A percentile compares a stretch with the other conserved stretches of the same genome.
These are phyloP conservation scores for Ochetophila trinervis DNA, from an alignment of 306 rosid genomes.

Conservation along the genomic window DNA sequence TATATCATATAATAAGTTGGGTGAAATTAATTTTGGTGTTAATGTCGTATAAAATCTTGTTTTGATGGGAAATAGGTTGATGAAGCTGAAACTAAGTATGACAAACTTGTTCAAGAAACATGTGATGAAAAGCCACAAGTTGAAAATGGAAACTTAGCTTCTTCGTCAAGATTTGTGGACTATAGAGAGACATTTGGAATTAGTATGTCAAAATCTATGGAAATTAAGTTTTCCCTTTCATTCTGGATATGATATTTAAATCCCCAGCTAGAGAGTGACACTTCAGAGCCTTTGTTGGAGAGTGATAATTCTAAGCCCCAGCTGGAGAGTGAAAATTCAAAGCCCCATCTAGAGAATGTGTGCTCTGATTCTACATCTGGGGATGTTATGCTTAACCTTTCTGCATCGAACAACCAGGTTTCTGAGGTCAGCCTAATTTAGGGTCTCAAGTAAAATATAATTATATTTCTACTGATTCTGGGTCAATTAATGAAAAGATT, in stretches of 20 bases:
- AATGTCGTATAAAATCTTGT: too few relatives aligned
- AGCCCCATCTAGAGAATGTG: conserved; percentile 51
- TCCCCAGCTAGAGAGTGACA: too few relatives aligned
- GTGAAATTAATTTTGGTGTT: too few relatives aligned
- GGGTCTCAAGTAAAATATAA: conserved; percentile 97
- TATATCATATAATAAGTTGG: conserved; percentile 3
- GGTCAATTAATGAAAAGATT: conserved; percentile 96
- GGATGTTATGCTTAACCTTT: conserved; percentile 46
- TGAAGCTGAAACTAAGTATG: conserved; percentile 19
- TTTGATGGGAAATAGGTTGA: too few relatives aligned
- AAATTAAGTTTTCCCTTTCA: too few relatives aligned
- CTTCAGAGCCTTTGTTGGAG: too few relatives aligned
- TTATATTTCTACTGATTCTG: conserved; percentile 98
- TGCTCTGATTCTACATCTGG: conserved; percentile 40
- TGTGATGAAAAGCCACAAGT: conserved; percentile 31
- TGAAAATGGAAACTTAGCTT: conserved; percentile 25
- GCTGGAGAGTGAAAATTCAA: too few relatives aligned
- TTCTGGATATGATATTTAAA: too few relatives aligned
- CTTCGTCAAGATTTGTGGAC: conserved; percentile 25
- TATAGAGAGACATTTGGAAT: conserved; percentile 18
- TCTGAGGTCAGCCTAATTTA: conserved; percentile 95
- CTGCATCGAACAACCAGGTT: conserved; percentile 85
- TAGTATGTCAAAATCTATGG: conserved; percentile 37
- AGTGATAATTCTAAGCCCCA: too few relatives aligned
- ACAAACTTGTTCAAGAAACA: conserved; percentile 35